These are phyloP conservation scores for Rhizopus microsporus DNA, from an alignment of 371 early-diverging fungal genomes.

Conservation along the genomic window DNA sequence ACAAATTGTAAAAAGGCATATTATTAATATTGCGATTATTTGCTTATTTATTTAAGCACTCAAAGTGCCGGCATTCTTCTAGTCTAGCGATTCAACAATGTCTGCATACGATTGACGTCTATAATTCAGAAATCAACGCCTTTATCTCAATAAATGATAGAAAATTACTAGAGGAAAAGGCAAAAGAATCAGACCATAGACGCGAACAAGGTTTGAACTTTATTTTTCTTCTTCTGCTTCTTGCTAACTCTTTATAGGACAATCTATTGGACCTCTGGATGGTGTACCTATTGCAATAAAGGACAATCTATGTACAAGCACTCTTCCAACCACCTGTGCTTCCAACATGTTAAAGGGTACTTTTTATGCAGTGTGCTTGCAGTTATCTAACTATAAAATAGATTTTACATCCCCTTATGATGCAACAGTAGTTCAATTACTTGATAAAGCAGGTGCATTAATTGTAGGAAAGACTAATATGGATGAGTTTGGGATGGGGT, in stretches of 20 bases:
- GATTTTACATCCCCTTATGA: constrained; percentile 77
- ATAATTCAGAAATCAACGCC: constrained; percentile 37
- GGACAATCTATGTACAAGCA: constrained; percentile 69
- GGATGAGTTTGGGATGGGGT: constrained; percentile 99
- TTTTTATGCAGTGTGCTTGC: neutral
- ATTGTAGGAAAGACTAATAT: constrained; percentile 89
- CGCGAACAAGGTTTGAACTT: constrained; percentile 10
- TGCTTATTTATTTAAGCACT: too few relatives aligned
- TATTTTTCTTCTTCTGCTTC: too few relatives aligned
- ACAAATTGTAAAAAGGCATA: neutral
- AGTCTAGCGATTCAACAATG: constrained; percentile 15
- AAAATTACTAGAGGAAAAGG: constrained; percentile 3
- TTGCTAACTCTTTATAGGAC: constrained; percentile 2
- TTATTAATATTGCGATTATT: neutral
- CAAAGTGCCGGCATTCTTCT: constrained; percentile 18
- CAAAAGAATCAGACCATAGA: constrained; percentile 13
- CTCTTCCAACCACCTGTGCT: constrained; percentile 68
- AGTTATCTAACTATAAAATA: constrained; percentile 2
- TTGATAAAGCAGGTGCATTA: constrained; percentile 69
- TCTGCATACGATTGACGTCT: constrained; percentile 23
- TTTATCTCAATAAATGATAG: constrained; percentile 33
- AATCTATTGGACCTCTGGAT: constrained; percentile 47
- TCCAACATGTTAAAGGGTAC: constrained; percentile 69
- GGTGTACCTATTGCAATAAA: constrained; percentile 71
- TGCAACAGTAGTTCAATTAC: constrained; percentile 72